phyloP scores from a whole-genome alignment of 495 filamentous ascomycete species.

The Ascodesmis nigricans region DNA sequence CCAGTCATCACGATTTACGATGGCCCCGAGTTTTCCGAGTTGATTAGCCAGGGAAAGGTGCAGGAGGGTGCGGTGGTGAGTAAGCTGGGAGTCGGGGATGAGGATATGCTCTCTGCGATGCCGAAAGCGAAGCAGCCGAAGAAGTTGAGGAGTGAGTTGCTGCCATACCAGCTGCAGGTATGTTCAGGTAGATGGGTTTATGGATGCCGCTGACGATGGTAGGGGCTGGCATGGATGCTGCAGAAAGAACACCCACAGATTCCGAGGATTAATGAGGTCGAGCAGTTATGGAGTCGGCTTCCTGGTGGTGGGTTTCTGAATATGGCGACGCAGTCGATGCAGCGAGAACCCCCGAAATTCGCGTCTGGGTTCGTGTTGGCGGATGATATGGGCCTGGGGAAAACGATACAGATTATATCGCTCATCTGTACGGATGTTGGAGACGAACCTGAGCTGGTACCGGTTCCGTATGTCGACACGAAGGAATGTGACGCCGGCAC shows the following conservation, averaged over 20 bases:
- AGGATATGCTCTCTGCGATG: slow-evolving; percentile 46
- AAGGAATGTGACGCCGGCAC: slow-evolving; percentile 21
- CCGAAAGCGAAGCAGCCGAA: slow-evolving; percentile 48
- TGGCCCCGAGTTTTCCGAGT: no score
- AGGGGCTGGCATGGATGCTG: slow-evolving; percentile 62
- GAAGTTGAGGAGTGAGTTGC: slow-evolving; percentile 38
- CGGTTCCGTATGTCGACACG: slow-evolving; percentile 11
- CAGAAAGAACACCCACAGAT: slow-evolving; percentile 48
- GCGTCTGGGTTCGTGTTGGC: slow-evolving; percentile 69
- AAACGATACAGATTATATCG: slow-evolving; percentile 74
- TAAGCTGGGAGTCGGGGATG: slow-evolving; percentile 44
- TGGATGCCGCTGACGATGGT: background rate
- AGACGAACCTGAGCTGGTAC: slow-evolving; percentile 9
- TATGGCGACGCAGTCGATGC: slow-evolving; percentile 53
- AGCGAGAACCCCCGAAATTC: slow-evolving; percentile 32
- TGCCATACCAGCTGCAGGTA: slow-evolving; percentile 55
- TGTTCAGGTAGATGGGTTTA: slow-evolving; percentile 8
- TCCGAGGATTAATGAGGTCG: slow-evolving; percentile 39
- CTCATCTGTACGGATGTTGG: slow-evolving; percentile 40
- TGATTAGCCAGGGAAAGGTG: slow-evolving; percentile 45
- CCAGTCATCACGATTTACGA: no score
- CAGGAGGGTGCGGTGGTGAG: slow-evolving; percentile 37
- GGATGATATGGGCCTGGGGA: slow-evolving; percentile 90
- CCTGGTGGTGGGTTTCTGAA: slow-evolving; percentile 37
- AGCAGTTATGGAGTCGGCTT: slow-evolving; percentile 60